Conservation (phyloP, 768 basidiomycete genomes). For the Mycena olivaceomarginata region DNA sequence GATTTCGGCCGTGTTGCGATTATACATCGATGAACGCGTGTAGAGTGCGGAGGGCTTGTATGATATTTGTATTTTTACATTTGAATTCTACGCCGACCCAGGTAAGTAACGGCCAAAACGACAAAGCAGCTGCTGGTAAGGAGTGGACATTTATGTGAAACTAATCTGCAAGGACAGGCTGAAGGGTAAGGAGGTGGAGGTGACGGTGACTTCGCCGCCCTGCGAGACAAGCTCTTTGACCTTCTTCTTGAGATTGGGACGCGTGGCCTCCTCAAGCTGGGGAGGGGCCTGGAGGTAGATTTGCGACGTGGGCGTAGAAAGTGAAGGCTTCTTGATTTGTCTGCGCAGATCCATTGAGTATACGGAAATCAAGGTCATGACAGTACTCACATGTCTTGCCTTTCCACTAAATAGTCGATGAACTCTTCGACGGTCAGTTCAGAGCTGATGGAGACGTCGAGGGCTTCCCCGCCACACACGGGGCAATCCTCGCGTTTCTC, state of each 20-base stretch:
- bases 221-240: slow-evolving; percentile 87
- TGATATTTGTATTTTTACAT: slow-evolving; percentile 31
- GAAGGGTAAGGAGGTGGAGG: slow-evolving; percentile 93
- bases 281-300: slow-evolving; percentile 97
- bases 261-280: slow-evolving; percentile 90
- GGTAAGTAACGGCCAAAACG: slow-evolving; percentile 26
- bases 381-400: slow-evolving; percentile 89
- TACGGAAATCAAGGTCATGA: slow-evolving; percentile 10
- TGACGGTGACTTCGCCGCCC: slow-evolving; percentile 90
- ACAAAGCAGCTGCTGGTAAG: slow-evolving; percentile 13
- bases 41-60: background rate
- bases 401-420: slow-evolving; percentile 91
- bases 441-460: slow-evolving; percentile 81
- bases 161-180: slow-evolving; percentile 81
- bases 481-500: slow-evolving; percentile 96
- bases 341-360: slow-evolving; percentile 64
- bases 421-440: slow-evolving; percentile 90
- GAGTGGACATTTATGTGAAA: slow-evolving; percentile 59
- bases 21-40: slow-evolving; percentile 76
- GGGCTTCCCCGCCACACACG: slow-evolving; percentile 94
- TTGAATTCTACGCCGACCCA: slow-evolving; percentile 30
- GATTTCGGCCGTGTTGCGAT: slow-evolving; percentile 87
- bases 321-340: slow-evolving; percentile 97
- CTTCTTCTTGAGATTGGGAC: slow-evolving; percentile 93
- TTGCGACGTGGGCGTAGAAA: slow-evolving; percentile 84